These are phyloP conservation scores for Maudiozyma bulderi DNA, from an alignment of 805 yeast genomes.

Conservation along the genomic window DNA sequence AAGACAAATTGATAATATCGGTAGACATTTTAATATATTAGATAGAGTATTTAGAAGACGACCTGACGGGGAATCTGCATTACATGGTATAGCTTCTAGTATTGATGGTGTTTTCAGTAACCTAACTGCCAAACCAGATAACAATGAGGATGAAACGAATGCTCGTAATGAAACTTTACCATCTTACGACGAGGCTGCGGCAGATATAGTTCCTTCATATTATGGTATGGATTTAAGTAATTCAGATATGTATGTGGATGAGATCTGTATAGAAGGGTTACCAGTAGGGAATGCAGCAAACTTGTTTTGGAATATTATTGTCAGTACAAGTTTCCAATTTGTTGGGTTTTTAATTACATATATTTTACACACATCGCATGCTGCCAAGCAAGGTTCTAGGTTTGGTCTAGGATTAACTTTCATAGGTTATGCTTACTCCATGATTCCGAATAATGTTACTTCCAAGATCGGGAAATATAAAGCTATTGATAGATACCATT, in stretches of 20 bases:
- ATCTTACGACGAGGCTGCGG: constrained; percentile 88
- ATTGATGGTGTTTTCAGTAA: constrained; percentile 90
- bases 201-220: constrained; percentile 90
- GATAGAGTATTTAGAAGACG: constrained; percentile 29
- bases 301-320: constrained; percentile 81
- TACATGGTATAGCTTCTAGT: constrained; percentile 11
- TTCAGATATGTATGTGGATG: constrained; percentile 55
- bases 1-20: constrained; percentile 20
- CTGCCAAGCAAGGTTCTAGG: constrained; percentile 90
- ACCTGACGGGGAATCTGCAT: constrained; percentile 6
- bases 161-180: constrained; percentile 56
- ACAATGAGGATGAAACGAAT: constrained; percentile 20
- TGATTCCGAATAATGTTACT: constrained; percentile 38
- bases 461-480: constrained; percentile 25
- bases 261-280: constrained; percentile 85
- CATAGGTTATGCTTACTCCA: constrained; percentile 54
- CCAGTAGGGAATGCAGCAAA: constrained; percentile 92
- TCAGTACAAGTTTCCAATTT: constrained; percentile 85
- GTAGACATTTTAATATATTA: constrained; percentile 32
- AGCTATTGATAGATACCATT: constrained; percentile 36
- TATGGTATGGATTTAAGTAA: constrained; percentile 83
- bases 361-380: constrained; percentile 89
- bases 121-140: constrained; percentile 80
- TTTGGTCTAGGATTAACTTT: constrained; percentile 86
- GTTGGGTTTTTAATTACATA: constrained; percentile 89